These are phyloP conservation scores for Sporobolomyces phaffii DNA, from an alignment of 768 basidiomycete species.

Conservation along the genomic window DNA sequence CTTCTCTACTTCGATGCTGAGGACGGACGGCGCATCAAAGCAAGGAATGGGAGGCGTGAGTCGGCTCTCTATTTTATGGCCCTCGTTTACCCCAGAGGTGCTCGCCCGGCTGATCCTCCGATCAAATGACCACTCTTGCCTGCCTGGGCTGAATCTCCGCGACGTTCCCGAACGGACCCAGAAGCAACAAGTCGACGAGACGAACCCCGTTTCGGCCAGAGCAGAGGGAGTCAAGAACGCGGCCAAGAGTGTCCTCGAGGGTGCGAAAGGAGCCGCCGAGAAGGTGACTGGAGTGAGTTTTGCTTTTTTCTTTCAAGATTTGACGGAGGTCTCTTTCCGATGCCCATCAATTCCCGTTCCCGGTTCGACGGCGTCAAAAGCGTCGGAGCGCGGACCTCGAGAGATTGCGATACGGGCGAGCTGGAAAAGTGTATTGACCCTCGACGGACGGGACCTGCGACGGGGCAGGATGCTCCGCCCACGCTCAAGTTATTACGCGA, in stretches of 20 bases:
- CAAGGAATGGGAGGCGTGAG: conserved; percentile 3
- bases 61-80: too few relatives aligned
- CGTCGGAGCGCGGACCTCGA: too few relatives aligned
- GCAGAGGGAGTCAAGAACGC: conserved; percentile 3
- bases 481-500: too few relatives aligned
- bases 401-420: too few relatives aligned
- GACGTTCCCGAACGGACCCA: neutral
- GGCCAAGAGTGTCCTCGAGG: conserved; percentile 1
- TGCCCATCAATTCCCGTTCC: too few relatives aligned
- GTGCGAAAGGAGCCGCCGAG: neutral
- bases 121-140: neutral
- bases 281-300: conserved; percentile 16
- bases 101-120: neutral
- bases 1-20: neutral
- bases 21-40: neutral
- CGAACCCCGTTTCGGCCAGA: conserved; percentile 13
- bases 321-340: too few relatives aligned
- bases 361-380: too few relatives aligned
- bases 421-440: too few relatives aligned
- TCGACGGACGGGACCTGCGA: too few relatives aligned
- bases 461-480: too few relatives aligned
- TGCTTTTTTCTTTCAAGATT: neutral
- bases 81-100: too few relatives aligned
- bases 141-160: neutral
- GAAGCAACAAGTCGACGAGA: conserved; percentile 5